Base-by-base conservation (phyloP, 768 basidiomycete genomes). In the Chlorophyllum brunneum region DNA sequence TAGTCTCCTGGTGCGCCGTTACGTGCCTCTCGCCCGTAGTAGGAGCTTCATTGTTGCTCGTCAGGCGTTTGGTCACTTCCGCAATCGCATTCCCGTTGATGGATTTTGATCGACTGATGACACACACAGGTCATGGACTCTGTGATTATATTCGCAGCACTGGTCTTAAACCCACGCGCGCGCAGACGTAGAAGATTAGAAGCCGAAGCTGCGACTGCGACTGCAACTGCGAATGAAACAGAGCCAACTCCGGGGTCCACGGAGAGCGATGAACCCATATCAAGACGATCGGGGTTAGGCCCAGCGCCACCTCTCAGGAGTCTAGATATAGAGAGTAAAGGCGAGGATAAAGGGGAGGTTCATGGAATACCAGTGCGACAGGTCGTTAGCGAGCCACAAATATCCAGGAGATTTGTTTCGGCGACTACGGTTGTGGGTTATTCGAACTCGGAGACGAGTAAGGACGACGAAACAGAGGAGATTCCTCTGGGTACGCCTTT, bases 131-230 rank as follows among this genome's bases (percentile, higher is more conserved):
- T 86, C 0, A 67, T 89, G 48, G 88, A 91, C 59, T 72, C 73
- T 0, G 59, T 79, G 10, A 76, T 92, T 31, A 60, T 90, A 16
- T 26, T 88, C 13, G 72, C 80, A 4, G 84, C 85, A 0, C 53
- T 81, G 8, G 75, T 87, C 22, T 75, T 91, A 30, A 89, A 91
- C 62, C 86, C 86, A 1, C 63, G 74, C 1, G 79, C 80, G 1
- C 64, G 63, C 22, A 67, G 67, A 31, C 68, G 74, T 37, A 69
- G 73, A 23, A 34, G 59, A n/a, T n/a, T n/a, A n/a, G n/a, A n/a
- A n/a, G n/a, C n/a, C n/a, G n/a, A n/a, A n/a, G n/a, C n/a, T 45
- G 54, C 50, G 2, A 54, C 58, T 48, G 24, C 37, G 16, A 41
- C 49, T 18, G 15, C 43, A 30, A n/a, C 36, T 33, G 57, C 40